Conservation (phyloP, 257 asterid genomes). For the Capsicum baccatum region DNA sequence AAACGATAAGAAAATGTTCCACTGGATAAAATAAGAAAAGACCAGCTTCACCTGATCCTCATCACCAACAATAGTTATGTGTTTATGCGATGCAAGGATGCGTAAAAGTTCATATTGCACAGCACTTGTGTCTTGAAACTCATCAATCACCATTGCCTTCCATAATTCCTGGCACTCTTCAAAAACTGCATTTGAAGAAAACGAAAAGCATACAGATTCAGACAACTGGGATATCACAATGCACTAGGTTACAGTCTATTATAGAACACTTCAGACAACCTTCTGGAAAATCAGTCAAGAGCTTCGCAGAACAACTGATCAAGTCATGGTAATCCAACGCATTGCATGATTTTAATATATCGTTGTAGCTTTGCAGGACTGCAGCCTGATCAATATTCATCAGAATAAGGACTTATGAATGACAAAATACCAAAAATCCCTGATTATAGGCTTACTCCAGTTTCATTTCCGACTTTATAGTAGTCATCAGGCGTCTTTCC, state of each 20-base stretch:
- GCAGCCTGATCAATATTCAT: conserved; percentile 62
- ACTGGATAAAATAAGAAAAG: conserved; percentile 31
- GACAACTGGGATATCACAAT: conserved; percentile 28
- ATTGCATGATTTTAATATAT: conserved; percentile 84
- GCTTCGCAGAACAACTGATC: conserved; percentile 81
- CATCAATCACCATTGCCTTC: conserved; percentile 91
- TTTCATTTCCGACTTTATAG: conserved; percentile 60
- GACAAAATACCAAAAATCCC: conserved; percentile 28
- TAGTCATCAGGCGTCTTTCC: conserved; percentile 81
- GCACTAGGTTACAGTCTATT: conserved; percentile 19
- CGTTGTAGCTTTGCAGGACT: conserved; percentile 73
- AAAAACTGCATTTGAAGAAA: conserved; percentile 55
- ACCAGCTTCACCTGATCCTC: conserved; percentile 83
- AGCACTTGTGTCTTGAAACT: conserved; percentile 97
- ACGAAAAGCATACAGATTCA: conserved; percentile 36
- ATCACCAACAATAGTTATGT: conserved; percentile 91
- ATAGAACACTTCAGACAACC: conserved; percentile 55
- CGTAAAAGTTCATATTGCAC: conserved; percentile 79
- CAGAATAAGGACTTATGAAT: conserved; percentile 38
- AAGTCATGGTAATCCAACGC: conserved; percentile 96
- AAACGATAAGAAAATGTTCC: not conserved
- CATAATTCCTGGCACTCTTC: conserved; percentile 76
- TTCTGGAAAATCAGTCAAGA: conserved; percentile 84
- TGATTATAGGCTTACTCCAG: conserved; percentile 66
- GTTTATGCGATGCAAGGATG: conserved; percentile 79